Conservation (phyloP, 208 protist species). For the Porcisia deanei region DNA sequence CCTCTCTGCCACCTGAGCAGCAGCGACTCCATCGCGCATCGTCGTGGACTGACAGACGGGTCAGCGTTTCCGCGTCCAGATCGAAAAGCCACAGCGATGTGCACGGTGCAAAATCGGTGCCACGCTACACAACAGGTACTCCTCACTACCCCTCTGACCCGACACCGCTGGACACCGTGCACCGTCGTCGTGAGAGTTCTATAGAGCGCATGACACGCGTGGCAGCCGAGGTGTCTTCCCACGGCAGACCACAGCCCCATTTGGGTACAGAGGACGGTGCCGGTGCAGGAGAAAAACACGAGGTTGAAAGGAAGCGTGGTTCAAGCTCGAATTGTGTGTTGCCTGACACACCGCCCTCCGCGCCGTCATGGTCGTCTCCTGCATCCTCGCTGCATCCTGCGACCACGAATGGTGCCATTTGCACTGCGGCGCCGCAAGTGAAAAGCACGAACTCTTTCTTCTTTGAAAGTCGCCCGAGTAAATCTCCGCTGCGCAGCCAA, state of each 20-base stretch:
- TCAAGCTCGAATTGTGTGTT: background rate
- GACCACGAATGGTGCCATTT: background rate
- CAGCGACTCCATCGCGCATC: background rate
- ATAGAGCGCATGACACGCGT: conserved; percentile 17
- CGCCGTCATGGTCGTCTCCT: background rate
- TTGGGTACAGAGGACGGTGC: background rate
- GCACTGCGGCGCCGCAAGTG: background rate
- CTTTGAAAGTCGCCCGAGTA: background rate
- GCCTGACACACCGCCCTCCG: background rate
- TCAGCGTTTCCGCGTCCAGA: background rate
- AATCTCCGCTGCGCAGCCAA: background rate
- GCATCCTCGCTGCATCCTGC: background rate
- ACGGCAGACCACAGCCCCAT: background rate
- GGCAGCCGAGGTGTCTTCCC: conserved; percentile 1
- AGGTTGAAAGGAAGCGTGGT: background rate
- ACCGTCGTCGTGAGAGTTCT: background rate
- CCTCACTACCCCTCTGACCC: background rate
- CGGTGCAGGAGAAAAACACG: background rate
- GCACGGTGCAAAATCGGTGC: background rate
- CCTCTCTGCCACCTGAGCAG: conserved; percentile 2
- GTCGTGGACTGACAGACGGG: background rate
- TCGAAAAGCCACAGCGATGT: conserved; percentile 4
- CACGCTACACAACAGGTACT: background rate
- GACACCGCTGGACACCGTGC: background rate
- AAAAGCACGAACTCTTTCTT: background rate